Evolutionary conservation across 176 grass and related monocot species (phyloP), one percentile per base, ranked within the genome.

Genomic region (Alopecurus myosuroides): DNA sequence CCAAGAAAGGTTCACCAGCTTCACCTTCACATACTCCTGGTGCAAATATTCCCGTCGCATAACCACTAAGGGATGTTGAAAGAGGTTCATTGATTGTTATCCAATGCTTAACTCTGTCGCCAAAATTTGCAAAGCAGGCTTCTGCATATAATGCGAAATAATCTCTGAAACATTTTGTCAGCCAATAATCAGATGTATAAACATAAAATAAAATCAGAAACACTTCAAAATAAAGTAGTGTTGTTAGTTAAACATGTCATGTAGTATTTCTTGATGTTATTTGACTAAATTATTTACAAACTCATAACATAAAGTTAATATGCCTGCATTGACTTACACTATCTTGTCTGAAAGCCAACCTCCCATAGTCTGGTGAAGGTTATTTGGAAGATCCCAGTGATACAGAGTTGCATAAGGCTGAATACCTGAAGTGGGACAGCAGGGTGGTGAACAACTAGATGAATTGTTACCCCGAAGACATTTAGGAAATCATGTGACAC

Each of bases 61-160:
- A 99, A 84, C 70, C 97, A 89, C 92, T 96, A 26, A 99, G 53
- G 65, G 93, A 56, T 87, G 97, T 99, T 89, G 94, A 91, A 77
- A 95, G 91, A 80, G 97, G 97, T 81, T 99, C 97, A 81, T 99
- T 99, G 77, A 99, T 89, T 84, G 97, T 96, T 65, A 96, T 89
- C 97, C 97, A 99, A 65, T 79, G 89, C 86, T 99, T 96, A 68
- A 99, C 97, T 90, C 93, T 99, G 70, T 99, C 97, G 50, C 97
- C 97, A 81, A 96, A 99, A 77, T 85, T 94, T 52, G 89, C 93
- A 90, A 99, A 99, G 84, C 97, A 99, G 55, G 91, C 94, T 88
- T 99, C 97, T 88, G 97, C 97, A 83, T 99, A 99, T 41, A 92
- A 71, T 63, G 89, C 89, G 92, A 96, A 99, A 90, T 90, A 96